These are phyloP conservation scores for Kurtzmaniella quercitrusa DNA, from an alignment of 1,139 yeast genomes.

Conservation along the genomic window DNA sequence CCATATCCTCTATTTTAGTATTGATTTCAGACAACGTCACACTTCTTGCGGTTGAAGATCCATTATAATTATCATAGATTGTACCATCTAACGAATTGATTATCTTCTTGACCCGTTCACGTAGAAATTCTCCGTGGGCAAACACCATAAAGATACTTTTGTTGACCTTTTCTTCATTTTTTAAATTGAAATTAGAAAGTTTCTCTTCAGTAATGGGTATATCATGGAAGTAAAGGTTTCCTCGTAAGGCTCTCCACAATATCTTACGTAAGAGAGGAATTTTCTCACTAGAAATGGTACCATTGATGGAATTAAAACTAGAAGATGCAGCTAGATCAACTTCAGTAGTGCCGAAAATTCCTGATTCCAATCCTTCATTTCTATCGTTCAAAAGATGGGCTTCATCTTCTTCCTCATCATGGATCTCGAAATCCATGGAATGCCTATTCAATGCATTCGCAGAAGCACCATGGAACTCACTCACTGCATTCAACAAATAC, in stretches of 20 bases:
- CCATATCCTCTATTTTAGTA: slow-evolving; percentile 41
- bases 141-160: slow-evolving; percentile 80
- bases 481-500: slow-evolving; percentile 27
- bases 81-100: slow-evolving; percentile 83
- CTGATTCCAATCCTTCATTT: slow-evolving; percentile 24
- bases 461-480: slow-evolving; percentile 23
- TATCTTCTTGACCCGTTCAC: slow-evolving; percentile 65
- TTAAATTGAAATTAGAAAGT: slow-evolving; percentile 19
- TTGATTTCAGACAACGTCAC: slow-evolving; percentile 60
- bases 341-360: slow-evolving; percentile 26
- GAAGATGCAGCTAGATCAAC: slow-evolving; percentile 39
- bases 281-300: slow-evolving; percentile 44
- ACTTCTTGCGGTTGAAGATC: slow-evolving; percentile 46
- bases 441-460: slow-evolving; percentile 7
- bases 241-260: slow-evolving; percentile 53
- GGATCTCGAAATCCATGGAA: slow-evolving; percentile 9
- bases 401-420: slow-evolving; percentile 25
- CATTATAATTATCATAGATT: slow-evolving; percentile 60
- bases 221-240: slow-evolving; percentile 49
- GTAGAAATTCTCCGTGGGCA: slow-evolving; percentile 78
- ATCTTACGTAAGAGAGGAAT: slow-evolving; percentile 45
- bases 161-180: slow-evolving; percentile 31
- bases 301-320: slow-evolving; percentile 46
- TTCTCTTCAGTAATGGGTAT: slow-evolving; percentile 37
- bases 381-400: slow-evolving; percentile 30